phyloP scores from a whole-genome alignment of 257 asterid species.

The Nyctanthes arbortristis region DNA sequence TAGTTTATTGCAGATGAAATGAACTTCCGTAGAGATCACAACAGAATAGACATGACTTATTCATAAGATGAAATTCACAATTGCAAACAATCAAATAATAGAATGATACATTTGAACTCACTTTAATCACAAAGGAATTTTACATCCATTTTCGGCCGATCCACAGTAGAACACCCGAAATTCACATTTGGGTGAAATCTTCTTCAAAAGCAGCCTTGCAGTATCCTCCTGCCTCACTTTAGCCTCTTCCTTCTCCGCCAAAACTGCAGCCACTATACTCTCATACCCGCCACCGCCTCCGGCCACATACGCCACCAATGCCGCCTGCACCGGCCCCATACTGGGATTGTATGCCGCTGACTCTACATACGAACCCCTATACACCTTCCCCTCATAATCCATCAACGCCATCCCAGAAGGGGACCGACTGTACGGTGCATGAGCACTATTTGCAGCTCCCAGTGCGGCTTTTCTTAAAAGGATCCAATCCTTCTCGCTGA shows the following conservation, averaged over 20 bases:
- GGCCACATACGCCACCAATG: slow-evolving; percentile 70
- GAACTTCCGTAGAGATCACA: neutral
- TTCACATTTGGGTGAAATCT: slow-evolving; percentile 63
- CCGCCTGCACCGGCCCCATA: slow-evolving; percentile 82
- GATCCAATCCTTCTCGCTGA: slow-evolving; percentile 16
- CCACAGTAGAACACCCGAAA: slow-evolving; percentile 50
- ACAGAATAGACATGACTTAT: neutral
- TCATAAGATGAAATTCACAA: neutral
- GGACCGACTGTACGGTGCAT: slow-evolving; percentile 85
- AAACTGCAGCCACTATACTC: slow-evolving; percentile 70
- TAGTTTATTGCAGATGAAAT: neutral
- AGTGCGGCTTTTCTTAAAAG: slow-evolving; percentile 47
- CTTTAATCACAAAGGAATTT: slow-evolving; percentile 24
- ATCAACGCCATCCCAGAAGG: slow-evolving; percentile 86
- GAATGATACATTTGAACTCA: slow-evolving; percentile 8
- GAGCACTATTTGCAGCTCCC: slow-evolving; percentile 76
- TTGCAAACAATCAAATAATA: neutral
- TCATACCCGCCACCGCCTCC: slow-evolving; percentile 76
- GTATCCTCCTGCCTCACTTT: slow-evolving; percentile 70
- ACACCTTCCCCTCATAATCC: slow-evolving; percentile 76
- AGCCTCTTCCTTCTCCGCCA: slow-evolving; percentile 73
- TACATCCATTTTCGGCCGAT: slow-evolving; percentile 29
- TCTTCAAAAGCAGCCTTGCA: slow-evolving; percentile 59
- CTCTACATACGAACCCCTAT: slow-evolving; percentile 69
- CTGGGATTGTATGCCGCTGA: slow-evolving; percentile 95